Conservation (phyloP, 495 filamentous ascomycete genomes). For the Cercophora newfieldiana region DNA sequence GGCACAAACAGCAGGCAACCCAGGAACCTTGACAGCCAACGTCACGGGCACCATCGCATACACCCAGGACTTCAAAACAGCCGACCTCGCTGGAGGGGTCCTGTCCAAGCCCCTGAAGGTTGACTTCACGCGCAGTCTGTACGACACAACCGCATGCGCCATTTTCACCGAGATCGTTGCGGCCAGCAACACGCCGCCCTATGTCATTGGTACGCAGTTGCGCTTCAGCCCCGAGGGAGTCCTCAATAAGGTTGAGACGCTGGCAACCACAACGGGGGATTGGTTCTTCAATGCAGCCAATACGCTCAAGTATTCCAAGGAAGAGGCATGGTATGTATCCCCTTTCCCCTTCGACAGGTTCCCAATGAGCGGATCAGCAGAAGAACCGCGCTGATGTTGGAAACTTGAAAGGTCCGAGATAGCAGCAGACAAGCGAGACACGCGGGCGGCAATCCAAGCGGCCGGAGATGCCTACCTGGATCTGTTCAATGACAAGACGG, state of each 20-base stretch:
- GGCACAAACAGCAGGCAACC: slow-evolving; percentile 21
- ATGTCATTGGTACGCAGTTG: slow-evolving; percentile 49
- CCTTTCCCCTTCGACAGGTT: no score
- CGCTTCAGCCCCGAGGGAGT: slow-evolving; percentile 37
- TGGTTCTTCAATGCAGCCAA: slow-evolving; percentile 54
- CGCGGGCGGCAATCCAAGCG: slow-evolving; percentile 42
- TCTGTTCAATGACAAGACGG: slow-evolving; percentile 41
- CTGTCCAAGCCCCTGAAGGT: slow-evolving; percentile 46
- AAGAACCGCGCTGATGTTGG: no score
- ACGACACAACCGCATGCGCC: slow-evolving; percentile 50
- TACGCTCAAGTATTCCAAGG: slow-evolving; percentile 43
- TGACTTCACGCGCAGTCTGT: slow-evolving; percentile 48
- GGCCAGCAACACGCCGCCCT: slow-evolving; percentile 42
- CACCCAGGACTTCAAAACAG: slow-evolving; percentile 45
- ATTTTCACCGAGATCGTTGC: slow-evolving; percentile 52
- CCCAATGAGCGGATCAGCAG: no score
- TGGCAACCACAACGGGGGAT: slow-evolving; percentile 45
- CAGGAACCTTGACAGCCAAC: slow-evolving; percentile 16
- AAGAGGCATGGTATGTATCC: slow-evolving; percentile 39
- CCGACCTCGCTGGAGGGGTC: slow-evolving; percentile 40
- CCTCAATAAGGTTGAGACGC: slow-evolving; percentile 40
- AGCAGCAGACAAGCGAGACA: slow-evolving; percentile 38
- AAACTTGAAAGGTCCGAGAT: slow-evolving; percentile 35
- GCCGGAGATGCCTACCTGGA: slow-evolving; percentile 51
- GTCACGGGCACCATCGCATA: slow-evolving; percentile 22